phyloP scores from a whole-genome alignment of 176 grass and related monocot species.

The Miscanthus lutarioriparius region DNA sequence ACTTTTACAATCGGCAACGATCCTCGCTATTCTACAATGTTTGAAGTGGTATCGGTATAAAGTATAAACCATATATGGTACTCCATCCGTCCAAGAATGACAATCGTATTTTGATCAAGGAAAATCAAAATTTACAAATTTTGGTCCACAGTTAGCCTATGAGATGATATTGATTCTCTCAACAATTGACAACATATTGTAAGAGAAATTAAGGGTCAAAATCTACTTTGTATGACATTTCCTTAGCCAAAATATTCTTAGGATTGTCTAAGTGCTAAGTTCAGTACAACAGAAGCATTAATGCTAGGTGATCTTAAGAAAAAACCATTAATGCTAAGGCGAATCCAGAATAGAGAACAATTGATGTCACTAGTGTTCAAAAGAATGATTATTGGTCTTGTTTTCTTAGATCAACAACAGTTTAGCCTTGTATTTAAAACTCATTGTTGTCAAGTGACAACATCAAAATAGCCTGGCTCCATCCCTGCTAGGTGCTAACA shows the following conservation, averaged over 20 bases:
- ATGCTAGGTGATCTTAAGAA: background rate
- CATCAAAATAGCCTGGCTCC: background rate
- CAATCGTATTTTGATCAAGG: background rate
- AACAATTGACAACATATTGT: background rate
- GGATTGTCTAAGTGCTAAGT: background rate
- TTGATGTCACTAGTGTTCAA: background rate
- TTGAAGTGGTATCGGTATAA: constrained; percentile 6
- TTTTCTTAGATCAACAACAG: background rate
- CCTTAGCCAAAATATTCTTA: background rate
- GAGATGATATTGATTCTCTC: background rate
- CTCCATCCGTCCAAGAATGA: background rate
- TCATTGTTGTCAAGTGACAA: background rate
- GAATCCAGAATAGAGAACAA: background rate
- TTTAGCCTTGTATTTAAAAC: background rate
- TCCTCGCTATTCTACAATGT: background rate
- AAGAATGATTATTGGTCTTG: background rate
- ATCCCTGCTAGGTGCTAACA: background rate
- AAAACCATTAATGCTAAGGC: background rate
- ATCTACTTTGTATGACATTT: background rate
- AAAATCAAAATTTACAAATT: background rate
- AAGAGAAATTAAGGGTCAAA: background rate
- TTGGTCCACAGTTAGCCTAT: background rate
- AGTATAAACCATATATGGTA: background rate
- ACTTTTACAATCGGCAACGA: background rate
- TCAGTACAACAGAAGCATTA: constrained; percentile 7